These are phyloP conservation scores for Arabidopsis hybrid DNA, from an alignment of 441 rosid species.

Conservation along the genomic window DNA sequence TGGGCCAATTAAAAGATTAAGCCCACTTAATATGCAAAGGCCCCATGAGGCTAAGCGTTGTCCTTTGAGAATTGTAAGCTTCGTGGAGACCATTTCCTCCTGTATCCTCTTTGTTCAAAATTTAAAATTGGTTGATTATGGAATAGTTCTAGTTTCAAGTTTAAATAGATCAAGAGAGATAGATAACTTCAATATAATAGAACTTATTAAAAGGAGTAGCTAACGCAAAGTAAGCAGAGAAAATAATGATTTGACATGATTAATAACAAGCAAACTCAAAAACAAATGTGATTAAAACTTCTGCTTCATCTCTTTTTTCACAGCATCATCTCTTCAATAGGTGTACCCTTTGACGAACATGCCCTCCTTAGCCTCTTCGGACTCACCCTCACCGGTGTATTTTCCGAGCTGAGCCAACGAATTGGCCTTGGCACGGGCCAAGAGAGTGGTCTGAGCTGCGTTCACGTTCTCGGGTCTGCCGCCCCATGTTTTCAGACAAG, in stretches of 20 bases:
- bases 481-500: slow-evolving; percentile 92
- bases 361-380: slow-evolving; percentile 93
- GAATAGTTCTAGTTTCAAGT: background rate
- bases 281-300: slow-evolving; percentile 38
- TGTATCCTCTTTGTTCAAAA: background rate
- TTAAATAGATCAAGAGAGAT: slow-evolving; percentile 20
- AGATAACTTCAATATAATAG: slow-evolving; percentile 32
- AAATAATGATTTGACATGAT: slow-evolving; percentile 36
- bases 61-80: background rate
- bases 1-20: background rate
- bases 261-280: slow-evolving; percentile 44
- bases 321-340: slow-evolving; percentile 49
- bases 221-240: slow-evolving; percentile 29
- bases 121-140: background rate
- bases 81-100: background rate
- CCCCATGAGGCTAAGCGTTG: background rate
- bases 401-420: slow-evolving; percentile 95
- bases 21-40: background rate
- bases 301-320: slow-evolving; percentile 40
- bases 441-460: slow-evolving; percentile 79
- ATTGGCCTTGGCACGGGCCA: slow-evolving; percentile 82
- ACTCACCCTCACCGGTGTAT: slow-evolving; percentile 91
- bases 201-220: slow-evolving; percentile 38
- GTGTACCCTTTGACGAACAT: slow-evolving; percentile 90
- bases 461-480: slow-evolving; percentile 85